Base-by-base conservation (phyloP, 2,329 filamentous ascomycete species). In the Clonostachys chloroleuca region DNA sequence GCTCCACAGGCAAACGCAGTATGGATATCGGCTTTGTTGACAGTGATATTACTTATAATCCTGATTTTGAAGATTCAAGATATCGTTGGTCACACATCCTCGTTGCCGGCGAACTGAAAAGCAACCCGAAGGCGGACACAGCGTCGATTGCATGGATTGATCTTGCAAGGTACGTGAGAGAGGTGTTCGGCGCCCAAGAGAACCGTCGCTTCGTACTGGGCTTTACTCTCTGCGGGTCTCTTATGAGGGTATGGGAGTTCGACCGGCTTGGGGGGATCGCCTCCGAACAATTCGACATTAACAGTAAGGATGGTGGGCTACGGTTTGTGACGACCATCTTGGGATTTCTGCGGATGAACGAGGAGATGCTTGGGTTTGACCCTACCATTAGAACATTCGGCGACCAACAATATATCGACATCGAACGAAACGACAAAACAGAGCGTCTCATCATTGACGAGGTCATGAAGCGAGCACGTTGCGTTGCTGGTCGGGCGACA, bases 211-310 rank as follows among this genome's bases (percentile, higher is more conserved):
- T 75, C 51, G 64, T 73, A 45, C 54, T 75, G 13, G 70, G 68
- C 46, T 77, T 78, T 61, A 76, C 72, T 5, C 49, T 77, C 12
- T 78, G 63, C 47, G 62, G 69, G 51, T 63, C 64, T 48, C 51
- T 68, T 13, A 72, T 77, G 65, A 65, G 68, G 43, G 52, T 76
- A 47, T 77, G 61, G 71, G 59, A 57, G 48, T 77, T 75, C 58
- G 66, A 78, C 53, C n/a, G n/a, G n/a, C n/a, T n/a, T n/a, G n/a
- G n/a, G n/a, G n/a, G n/a, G n/a, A n/a, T n/a, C n/a, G n/a, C n/a
- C n/a, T n/a, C n/a, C n/a, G n/a, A n/a, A n/a, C n/a, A n/a, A n/a
- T n/a, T n/a, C n/a, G n/a, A n/a, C 59, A 70, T 78, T 33, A 70
- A 77, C 46, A 41, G 10, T 5, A 17, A 41, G 20, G 35, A 69